These are phyloP conservation scores for Aphanomyces cochlioides DNA, from an alignment of 352 stramenopile species.

Conservation along the genomic window DNA sequence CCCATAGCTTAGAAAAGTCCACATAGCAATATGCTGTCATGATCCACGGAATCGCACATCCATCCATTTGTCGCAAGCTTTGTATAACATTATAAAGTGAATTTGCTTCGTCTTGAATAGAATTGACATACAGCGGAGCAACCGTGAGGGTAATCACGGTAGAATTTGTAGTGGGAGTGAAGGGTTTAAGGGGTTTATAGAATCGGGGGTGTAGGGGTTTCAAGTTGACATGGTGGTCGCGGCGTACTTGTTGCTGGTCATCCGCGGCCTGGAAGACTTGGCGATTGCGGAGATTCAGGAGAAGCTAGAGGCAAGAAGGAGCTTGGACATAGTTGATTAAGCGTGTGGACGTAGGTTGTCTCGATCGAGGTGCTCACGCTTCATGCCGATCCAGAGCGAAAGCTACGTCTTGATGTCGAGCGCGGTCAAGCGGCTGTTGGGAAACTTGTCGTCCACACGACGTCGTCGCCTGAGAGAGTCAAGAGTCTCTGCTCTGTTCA, in stretches of 20 bases:
- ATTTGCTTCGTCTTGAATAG: too few relatives aligned
- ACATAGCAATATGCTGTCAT: too few relatives aligned
- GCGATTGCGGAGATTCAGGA: slow-evolving; percentile 61
- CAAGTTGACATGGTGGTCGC: not conserved
- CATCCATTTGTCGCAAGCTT: too few relatives aligned
- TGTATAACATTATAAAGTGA: too few relatives aligned
- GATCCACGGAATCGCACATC: too few relatives aligned
- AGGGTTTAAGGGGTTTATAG: not conserved
- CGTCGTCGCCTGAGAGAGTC: slow-evolving; percentile 47
- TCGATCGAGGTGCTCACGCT: slow-evolving; percentile 62
- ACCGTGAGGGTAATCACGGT: too few relatives aligned
- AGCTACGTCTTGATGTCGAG: slow-evolving; percentile 60
- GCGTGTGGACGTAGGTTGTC: slow-evolving; percentile 41
- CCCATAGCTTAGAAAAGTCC: too few relatives aligned
- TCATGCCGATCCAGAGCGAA: slow-evolving; percentile 44
- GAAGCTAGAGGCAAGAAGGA: slow-evolving; percentile 47
- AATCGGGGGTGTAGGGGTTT: not conserved
- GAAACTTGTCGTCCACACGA: slow-evolving; percentile 57
- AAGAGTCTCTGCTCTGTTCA: slow-evolving; percentile 56
- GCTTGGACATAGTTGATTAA: too few relatives aligned
- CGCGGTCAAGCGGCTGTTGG: slow-evolving; percentile 70
- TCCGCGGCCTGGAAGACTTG: slow-evolving; percentile 70
- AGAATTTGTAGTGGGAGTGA: not conserved
- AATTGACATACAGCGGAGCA: too few relatives aligned
- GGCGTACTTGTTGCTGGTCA: slow-evolving; percentile 66